A percentile compares a stretch with the other conserved stretches of the same genome.
phyloP scores from a whole-genome alignment of 805 yeast genomes.

The Candida coleopterorum region DNA sequence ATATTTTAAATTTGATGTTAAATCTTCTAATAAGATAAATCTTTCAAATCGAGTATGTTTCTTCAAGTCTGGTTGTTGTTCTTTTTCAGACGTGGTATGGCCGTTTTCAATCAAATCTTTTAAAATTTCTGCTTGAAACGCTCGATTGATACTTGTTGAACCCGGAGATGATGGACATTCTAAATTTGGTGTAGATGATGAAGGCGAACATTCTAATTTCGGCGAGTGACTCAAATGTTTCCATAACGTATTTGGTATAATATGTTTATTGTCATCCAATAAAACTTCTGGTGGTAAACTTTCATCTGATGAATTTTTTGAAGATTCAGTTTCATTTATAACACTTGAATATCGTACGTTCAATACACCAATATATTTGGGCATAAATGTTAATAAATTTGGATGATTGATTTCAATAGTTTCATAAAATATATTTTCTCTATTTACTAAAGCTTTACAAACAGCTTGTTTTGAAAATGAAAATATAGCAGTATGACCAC shows the following conservation, averaged over 20 bases:
- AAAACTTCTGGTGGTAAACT: constrained; percentile 65
- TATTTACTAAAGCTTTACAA: constrained; percentile 84
- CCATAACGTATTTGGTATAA: constrained; percentile 79
- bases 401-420: constrained; percentile 74
- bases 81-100: constrained; percentile 12
- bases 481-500: constrained; percentile 97
- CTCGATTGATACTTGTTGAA: constrained; percentile 33
- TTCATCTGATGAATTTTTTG: background rate
- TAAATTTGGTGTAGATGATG: constrained; percentile 6
- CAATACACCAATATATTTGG: constrained; percentile 88
- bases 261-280: constrained; percentile 86
- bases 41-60: constrained; percentile 62
- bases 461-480: constrained; percentile 88
- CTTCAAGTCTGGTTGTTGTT: constrained; percentile 14
- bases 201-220: constrained; percentile 3
- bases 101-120: constrained; percentile 36
- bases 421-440: constrained; percentile 92
- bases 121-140: constrained; percentile 34
- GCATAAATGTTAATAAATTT: constrained; percentile 80
- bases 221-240: constrained; percentile 46
- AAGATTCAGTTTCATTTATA: constrained; percentile 19
- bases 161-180: constrained; percentile 16
- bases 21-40: constrained; percentile 83
- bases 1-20: constrained; percentile 72
- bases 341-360: constrained; percentile 77